Percentiles rank a stretch among this genome's conserved stretches.
phyloP scores from a whole-genome alignment of 2,329 filamentous ascomycete species.

The Fusarium metavorans region DNA sequence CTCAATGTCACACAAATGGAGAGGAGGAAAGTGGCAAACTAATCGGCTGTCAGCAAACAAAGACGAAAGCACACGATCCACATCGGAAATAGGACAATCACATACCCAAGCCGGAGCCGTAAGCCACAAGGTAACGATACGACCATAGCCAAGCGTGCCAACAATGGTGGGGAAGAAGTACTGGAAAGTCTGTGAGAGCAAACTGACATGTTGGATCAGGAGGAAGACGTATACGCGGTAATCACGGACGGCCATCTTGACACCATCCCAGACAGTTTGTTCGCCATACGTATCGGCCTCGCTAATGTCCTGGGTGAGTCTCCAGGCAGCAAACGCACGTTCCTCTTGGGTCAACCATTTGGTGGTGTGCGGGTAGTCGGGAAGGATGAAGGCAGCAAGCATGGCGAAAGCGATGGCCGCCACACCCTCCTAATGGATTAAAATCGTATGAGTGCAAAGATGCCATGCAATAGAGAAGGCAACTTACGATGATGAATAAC shows the following conservation, averaged over 20 bases:
- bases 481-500: conserved; percentile 70
- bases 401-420: conserved; percentile 55
- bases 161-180: conserved; percentile 76
- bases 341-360: conserved; percentile 64
- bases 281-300: conserved; percentile 56
- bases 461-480: no score
- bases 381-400: conserved; percentile 54
- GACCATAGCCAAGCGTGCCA: conserved; percentile 68
- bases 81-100: conserved; percentile 28
- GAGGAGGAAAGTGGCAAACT: conserved; percentile 64
- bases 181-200: conserved; percentile 68
- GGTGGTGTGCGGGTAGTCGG: conserved; percentile 66
- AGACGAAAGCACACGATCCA: not conserved
- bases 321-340: conserved; percentile 63
- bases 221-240: conserved; percentile 66
- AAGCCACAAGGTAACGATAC: conserved; percentile 66
- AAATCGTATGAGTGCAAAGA: no score
- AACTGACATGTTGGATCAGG: conserved; percentile 64
- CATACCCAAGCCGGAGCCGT: conserved; percentile 68
- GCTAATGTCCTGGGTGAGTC: conserved; percentile 61
- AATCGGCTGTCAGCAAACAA: not conserved
- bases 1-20: conserved; percentile 67
- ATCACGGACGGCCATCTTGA: conserved; percentile 62
- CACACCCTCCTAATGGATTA: conserved; percentile 48
- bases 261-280: conserved; percentile 56